A percentile compares a stretch with the other conserved stretches of the same genome.
These are phyloP conservation scores for Penicillium sp. DNA, from an alignment of 2,329 filamentous ascomycete species.

Conservation along the genomic window DNA sequence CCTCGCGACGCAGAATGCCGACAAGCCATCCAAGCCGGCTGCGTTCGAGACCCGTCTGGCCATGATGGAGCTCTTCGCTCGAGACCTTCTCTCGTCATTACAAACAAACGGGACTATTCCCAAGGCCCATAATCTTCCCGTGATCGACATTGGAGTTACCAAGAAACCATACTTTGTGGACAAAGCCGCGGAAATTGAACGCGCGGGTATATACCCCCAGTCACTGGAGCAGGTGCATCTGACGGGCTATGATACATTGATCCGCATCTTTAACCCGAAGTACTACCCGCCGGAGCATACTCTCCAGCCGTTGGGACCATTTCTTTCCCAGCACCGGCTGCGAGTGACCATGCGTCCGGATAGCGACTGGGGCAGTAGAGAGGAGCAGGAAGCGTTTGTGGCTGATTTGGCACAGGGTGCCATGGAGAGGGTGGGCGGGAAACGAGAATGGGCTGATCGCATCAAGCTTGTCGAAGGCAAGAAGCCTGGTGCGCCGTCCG, in stretches of 20 bases:
- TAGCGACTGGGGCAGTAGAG: slow-evolving; percentile 33
- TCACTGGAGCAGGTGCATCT: slow-evolving; percentile 40
- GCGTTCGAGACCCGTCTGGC: slow-evolving; percentile 41
- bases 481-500: too few relatives aligned
- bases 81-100: too few relatives aligned
- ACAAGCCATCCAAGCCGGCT: slow-evolving; percentile 48
- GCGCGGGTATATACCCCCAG: slow-evolving; percentile 29
- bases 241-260: slow-evolving; percentile 43
- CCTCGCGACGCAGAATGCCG: slow-evolving; percentile 57
- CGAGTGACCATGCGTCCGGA: slow-evolving; percentile 38
- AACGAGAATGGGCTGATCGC: slow-evolving; percentile 38
- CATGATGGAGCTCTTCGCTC: slow-evolving; percentile 44
- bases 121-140: too few relatives aligned
- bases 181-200: slow-evolving; percentile 40
- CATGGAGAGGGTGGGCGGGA: slow-evolving; percentile 31
- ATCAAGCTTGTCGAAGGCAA: slow-evolving; percentile 38
- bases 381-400: slow-evolving; percentile 35
- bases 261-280: slow-evolving; percentile 42
- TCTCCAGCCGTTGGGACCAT: slow-evolving; percentile 35
- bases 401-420: slow-evolving; percentile 30
- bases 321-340: slow-evolving; percentile 38
- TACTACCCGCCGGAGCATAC: slow-evolving; percentile 42
- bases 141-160: slow-evolving; percentile 42
- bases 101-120: too few relatives aligned
- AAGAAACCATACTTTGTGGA: slow-evolving; percentile 43